Evolutionary conservation across 495 filamentous ascomycete genomes (phyloP).

Genomic region (Lasiosphaeris hirsuta): DNA sequence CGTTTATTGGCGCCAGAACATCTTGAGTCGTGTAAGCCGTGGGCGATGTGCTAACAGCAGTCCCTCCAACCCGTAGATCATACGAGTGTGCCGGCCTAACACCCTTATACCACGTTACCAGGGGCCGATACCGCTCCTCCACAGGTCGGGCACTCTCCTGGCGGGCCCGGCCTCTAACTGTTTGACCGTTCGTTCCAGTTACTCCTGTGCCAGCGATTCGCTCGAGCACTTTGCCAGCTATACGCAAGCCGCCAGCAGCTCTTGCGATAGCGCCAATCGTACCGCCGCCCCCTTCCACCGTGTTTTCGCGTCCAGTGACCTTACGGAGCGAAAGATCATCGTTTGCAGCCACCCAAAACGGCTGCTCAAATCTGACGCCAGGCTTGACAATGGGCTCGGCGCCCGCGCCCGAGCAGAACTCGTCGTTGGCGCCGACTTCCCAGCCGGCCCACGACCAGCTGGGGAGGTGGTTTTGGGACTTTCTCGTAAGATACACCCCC

Average conservation of each 20-base stretch:
- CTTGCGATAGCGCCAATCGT: not conserved
- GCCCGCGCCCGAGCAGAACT: too few relatives aligned
- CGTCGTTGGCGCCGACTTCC: not conserved
- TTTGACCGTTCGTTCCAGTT: not conserved
- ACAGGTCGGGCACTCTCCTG: not conserved
- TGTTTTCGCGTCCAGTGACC: not conserved
- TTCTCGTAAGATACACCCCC: not conserved
- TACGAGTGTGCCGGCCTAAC: not conserved
- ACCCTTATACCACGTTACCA: not conserved
- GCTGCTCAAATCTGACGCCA: not conserved
- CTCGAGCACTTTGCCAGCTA: not conserved
- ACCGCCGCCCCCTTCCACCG: not conserved
- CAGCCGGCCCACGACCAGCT: constrained; percentile 7
- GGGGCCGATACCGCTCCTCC: not conserved
- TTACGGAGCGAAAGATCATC: not conserved
- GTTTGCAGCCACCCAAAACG: not conserved
- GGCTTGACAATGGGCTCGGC: not conserved
- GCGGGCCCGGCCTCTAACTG: not conserved
- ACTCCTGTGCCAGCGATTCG: not conserved
- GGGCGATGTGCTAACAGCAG: not conserved
- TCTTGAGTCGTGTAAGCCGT: not conserved
- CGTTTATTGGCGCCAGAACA: not conserved
- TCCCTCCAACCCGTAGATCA: too few relatives aligned
- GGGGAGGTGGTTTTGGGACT: not conserved
- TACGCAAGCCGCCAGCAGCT: not conserved